A percentile compares a stretch with the other conserved stretches of the same genome.
phyloP scores from a whole-genome alignment of 352 stramenopile genomes.

The Pelagophyceae sp. region DNA sequence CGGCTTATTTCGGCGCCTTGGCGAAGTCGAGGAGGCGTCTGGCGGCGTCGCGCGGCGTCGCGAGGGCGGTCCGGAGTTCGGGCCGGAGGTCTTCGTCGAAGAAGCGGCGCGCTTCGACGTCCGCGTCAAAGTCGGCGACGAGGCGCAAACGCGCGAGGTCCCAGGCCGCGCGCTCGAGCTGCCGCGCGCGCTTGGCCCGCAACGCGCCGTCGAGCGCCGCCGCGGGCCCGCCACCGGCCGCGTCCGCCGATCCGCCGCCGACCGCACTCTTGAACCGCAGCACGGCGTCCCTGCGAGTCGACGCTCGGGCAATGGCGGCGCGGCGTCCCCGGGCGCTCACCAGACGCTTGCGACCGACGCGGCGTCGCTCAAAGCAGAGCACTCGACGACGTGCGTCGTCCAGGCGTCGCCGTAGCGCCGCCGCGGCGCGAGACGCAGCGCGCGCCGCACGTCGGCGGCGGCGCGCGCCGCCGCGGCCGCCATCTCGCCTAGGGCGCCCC shows the following conservation, averaged over 20 bases:
- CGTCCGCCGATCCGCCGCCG: neutral
- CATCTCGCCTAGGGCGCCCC: too few relatives aligned
- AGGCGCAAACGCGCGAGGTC: neutral
- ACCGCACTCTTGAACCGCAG: neutral
- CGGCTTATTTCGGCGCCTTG: too few relatives aligned
- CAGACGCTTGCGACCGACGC: neutral
- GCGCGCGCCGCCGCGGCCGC: constrained; percentile 30
- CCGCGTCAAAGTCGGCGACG: neutral
- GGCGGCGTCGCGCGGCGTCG: neutral
- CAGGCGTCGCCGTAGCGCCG: constrained; percentile 28
- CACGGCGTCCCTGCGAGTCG: neutral
- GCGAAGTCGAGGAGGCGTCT: neutral
- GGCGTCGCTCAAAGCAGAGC: neutral
- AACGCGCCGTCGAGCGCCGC: neutral
- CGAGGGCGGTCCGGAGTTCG: neutral
- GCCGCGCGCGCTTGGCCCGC: neutral
- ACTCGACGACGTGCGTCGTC: constrained; percentile 11
- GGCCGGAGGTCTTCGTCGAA: neutral
- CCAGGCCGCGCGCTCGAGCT: neutral
- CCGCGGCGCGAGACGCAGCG: constrained; percentile 27
- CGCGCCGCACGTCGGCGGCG: neutral
- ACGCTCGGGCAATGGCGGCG: too few relatives aligned
- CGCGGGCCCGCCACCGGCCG: neutral
- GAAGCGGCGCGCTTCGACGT: neutral
- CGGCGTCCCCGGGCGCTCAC: too few relatives aligned